These are phyloP conservation scores for Spathaspora passalidarum DNA, from an alignment of 805 yeast genomes.

Conservation along the genomic window DNA sequence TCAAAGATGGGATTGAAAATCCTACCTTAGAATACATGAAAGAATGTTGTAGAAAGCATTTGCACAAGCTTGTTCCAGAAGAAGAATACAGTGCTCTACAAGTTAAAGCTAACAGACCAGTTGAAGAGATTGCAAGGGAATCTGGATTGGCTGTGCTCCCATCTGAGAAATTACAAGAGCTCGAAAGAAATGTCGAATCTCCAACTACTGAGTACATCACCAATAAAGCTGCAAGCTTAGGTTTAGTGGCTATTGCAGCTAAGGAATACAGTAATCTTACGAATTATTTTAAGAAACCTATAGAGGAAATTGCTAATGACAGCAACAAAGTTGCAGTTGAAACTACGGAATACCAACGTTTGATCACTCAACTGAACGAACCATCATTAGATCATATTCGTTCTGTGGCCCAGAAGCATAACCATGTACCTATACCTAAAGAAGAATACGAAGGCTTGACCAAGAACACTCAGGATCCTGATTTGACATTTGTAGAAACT, in stretches of 20 bases:
- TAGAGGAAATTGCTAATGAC: constrained; percentile 8
- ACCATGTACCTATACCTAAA: constrained; percentile 16
- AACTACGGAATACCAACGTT: constrained; percentile 5
- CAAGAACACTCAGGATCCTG: constrained; percentile 5
- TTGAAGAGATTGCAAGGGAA: constrained; percentile 12
- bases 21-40: constrained; percentile 29
- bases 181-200: constrained; percentile 4
- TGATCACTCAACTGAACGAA: constrained; percentile 8
- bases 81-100: constrained; percentile 11
- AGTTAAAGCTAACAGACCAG: constrained; percentile 9
- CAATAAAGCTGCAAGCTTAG: constrained; percentile 18
- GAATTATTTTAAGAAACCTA: constrained; percentile 18
- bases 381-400: constrained; percentile 30
- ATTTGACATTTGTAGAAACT: constrained; percentile 8
- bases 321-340: constrained; percentile 11
- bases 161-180: constrained; percentile 4
- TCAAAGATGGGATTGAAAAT: constrained; percentile 13
- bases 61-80: constrained; percentile 7
- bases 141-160: constrained; percentile 8
- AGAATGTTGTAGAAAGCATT: constrained; percentile 10
- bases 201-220: constrained; percentile 21
- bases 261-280: constrained; percentile 12
- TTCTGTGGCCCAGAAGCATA: constrained; percentile 17
- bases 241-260: constrained; percentile 11
- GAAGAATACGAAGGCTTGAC: constrained; percentile 15